Percentiles rank a stretch among this genome's conserved stretches.
Conservation (phyloP, 73 alveolate genomes). For the Stentor roeselii region DNA sequence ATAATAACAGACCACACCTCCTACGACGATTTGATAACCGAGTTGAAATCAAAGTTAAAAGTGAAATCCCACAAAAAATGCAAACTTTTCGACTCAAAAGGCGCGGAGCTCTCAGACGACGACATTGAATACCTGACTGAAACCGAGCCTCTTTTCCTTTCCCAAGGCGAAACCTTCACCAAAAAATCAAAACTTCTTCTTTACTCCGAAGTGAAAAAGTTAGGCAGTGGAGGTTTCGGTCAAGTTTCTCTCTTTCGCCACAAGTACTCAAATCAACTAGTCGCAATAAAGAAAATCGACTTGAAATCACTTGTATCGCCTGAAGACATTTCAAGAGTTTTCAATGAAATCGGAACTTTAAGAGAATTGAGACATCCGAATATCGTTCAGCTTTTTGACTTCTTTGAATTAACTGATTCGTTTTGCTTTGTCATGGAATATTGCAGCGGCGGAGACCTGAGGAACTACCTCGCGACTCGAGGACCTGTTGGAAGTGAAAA, state of each 20-base stretch:
- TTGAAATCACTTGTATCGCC: constrained; percentile 41
- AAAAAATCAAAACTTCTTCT: too few species aligned
- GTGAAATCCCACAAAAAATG: too few species aligned
- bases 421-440: constrained; percentile 59
- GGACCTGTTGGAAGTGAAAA: too few species aligned
- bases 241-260: constrained; percentile 53
- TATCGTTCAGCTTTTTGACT: constrained; percentile 58
- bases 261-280: constrained; percentile 50
- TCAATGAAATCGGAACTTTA: constrained; percentile 57
- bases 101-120: too few species aligned
- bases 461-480: constrained; percentile 59
- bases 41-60: too few species aligned
- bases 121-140: too few species aligned
- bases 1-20: too few species aligned
- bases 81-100: too few species aligned
- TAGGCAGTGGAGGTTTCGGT: constrained; percentile 62
- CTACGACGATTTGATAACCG: too few species aligned
- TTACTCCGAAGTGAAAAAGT: too few species aligned
- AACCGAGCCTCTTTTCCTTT: too few species aligned
- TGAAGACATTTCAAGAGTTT: constrained; percentile 49
- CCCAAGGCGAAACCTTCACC: too few species aligned
- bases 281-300: constrained; percentile 56
- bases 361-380: constrained; percentile 61
- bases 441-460: constrained; percentile 70
- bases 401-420: constrained; percentile 63